Evolutionary conservation across 2,329 filamentous ascomycete genomes (phyloP), one percentile per base, ranked within the genome.

Genomic region (Westerdykella ornata): DNA sequence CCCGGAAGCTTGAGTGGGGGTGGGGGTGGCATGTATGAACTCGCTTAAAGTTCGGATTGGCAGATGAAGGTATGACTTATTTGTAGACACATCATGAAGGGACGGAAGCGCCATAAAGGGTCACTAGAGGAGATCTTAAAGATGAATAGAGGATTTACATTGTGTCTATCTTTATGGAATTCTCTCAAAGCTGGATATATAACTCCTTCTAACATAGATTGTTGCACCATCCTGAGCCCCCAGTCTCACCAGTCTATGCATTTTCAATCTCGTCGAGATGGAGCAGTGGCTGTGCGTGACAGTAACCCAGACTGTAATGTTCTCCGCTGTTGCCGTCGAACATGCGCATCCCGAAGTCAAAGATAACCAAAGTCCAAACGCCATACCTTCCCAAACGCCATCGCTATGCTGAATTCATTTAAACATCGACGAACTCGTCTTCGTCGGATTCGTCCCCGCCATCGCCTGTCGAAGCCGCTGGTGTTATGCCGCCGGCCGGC

Each of bases 351-450:
- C 22, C 7, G 3, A 4, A 26, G 12, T 4, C 22, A 26, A 26
- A n/a, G 22, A 11, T 4, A 26, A 11, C 7, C 7, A 26, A 26
- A 26, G 4, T 2, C 22, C 7, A 3, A 33, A 33, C 3, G 14
- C 22, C 22, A 8, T 26, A 7, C 22, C 22, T 34, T 28, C 34
- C 44, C 44, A 16, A 54, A 61, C 60, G 51, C 58, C 56, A 35
- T 45, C 52, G 56, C 56, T 59, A 59, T 58, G 52, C 53, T 49
- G 13, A 26, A 51, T 47, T 42, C n/a, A 39, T 49, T 56, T 43
- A 57, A 43, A 70, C 69, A 48, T 72, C 67, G 45, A 71, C 69
- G 42, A 73, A 73, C 41, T 72, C 69, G 35, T 72, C 63, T 41
- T 72, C 67, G 17, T 69, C 66, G 16, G 65, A 71, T 50, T 71